These are phyloP conservation scores for Heliamphora pulchella DNA, from an alignment of 179 eudicot species.

Conservation along the genomic window DNA sequence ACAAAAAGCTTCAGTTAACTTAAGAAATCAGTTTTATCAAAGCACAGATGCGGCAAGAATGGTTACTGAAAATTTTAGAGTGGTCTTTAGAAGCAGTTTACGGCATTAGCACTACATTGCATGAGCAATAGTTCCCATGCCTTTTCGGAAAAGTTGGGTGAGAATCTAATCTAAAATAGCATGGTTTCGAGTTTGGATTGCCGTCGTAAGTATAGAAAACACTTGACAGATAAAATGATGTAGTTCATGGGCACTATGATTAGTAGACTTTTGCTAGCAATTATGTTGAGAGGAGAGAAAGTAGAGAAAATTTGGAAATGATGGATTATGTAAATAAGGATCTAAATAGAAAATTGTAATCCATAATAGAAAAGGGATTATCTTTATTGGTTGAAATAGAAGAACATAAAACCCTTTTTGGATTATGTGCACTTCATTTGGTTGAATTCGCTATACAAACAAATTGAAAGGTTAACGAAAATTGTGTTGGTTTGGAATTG, in stretches of 20 bases:
- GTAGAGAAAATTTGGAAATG: too few species aligned
- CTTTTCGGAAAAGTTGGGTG: too few species aligned
- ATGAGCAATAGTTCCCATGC: background rate
- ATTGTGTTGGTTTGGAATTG: background rate
- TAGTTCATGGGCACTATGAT: background rate
- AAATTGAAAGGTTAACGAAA: background rate
- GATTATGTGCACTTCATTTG: background rate
- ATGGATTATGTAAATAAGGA: too few species aligned
- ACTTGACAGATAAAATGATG: background rate
- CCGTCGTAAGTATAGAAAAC: background rate
- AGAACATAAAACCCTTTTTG: background rate
- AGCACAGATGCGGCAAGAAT: background rate
- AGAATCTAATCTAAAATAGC: background rate
- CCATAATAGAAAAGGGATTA: too few species aligned
- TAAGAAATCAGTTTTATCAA: background rate
- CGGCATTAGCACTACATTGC: too few species aligned
- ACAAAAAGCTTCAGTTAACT: background rate
- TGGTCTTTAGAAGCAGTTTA: too few species aligned
- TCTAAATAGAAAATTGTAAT: too few species aligned
- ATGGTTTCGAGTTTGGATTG: background rate
- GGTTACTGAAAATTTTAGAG: background rate
- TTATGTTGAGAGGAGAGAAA: too few species aligned
- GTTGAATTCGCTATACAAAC: background rate
- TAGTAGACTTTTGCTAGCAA: background rate
- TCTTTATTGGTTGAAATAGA: background rate